These are phyloP conservation scores for Podaxis carcinomalis DNA, from an alignment of 768 basidiomycete species.

Conservation along the genomic window DNA sequence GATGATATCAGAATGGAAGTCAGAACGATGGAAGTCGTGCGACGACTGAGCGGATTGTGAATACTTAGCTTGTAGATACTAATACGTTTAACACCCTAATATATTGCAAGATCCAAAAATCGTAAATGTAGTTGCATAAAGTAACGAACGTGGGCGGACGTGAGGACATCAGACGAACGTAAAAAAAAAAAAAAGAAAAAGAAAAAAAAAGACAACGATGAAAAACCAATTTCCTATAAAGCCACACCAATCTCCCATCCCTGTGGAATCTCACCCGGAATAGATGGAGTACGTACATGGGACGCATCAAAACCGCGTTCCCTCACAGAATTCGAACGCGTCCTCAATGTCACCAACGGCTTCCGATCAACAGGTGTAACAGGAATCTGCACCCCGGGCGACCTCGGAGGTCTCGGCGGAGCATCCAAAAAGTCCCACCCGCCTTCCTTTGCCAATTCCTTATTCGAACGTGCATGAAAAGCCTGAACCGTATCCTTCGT, in stretches of 20 bases:
- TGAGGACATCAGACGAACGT: background rate
- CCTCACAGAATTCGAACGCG: background rate
- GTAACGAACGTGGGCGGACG: background rate
- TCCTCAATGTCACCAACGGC: too few relatives aligned
- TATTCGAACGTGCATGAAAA: constrained; percentile 1
- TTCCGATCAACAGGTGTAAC: background rate
- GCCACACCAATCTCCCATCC: background rate
- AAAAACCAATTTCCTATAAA: background rate
- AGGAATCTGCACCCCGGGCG: background rate
- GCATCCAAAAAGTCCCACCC: constrained; percentile 2
- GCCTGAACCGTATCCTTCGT: background rate
- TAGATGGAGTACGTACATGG: background rate
- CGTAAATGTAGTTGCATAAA: background rate
- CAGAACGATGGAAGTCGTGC: background rate
- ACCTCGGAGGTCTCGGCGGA: background rate
- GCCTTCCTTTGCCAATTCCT: constrained; percentile 1
- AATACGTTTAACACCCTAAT: too few relatives aligned
- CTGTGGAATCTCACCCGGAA: background rate
- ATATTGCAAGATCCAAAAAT: too few relatives aligned
- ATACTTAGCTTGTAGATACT: background rate
- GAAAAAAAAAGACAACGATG: background rate
- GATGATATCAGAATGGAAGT: background rate
- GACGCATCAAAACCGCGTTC: background rate
- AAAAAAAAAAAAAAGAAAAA: background rate
- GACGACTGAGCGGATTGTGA: background rate